phyloP scores from a whole-genome alignment of 495 filamentous ascomycete genomes.

The Apiosordaria backusii region DNA sequence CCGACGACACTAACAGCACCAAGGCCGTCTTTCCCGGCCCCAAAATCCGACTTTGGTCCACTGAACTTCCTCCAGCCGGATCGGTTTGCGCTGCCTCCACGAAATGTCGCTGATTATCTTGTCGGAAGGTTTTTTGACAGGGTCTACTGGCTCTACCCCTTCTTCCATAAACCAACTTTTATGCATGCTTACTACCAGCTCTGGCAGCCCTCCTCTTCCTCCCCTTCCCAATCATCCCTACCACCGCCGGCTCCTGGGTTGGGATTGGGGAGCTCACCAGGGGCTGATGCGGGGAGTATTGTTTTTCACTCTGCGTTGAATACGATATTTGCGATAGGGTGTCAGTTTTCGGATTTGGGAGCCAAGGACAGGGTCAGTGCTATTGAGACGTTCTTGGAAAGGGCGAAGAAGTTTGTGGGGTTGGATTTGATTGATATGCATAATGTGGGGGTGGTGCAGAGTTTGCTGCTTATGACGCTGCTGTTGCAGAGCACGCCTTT shows the following conservation, averaged over 20 bases:
- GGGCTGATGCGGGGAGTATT: constrained; percentile 38
- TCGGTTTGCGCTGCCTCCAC: constrained; percentile 37
- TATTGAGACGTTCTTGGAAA: constrained; percentile 44
- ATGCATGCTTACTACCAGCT: constrained; percentile 42
- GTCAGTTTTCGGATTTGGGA: constrained; percentile 44
- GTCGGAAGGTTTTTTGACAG: constrained; percentile 41
- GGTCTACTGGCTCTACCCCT: constrained; percentile 44
- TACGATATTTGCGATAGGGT: constrained; percentile 43
- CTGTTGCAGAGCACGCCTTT: constrained; percentile 47
- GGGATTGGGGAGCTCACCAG: constrained; percentile 41
- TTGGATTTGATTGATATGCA: constrained; percentile 45
- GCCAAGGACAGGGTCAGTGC: constrained; percentile 35
- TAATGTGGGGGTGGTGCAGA: constrained; percentile 46
- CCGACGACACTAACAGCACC: too few relatives aligned
- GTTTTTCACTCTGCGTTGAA: constrained; percentile 48
- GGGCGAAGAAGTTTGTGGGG: constrained; percentile 42
- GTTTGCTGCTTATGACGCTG: constrained; percentile 42
- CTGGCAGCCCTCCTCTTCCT: constrained; percentile 32
- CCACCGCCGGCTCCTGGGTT: constrained; percentile 21
- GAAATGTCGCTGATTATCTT: constrained; percentile 44
- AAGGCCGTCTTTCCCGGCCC: not conserved
- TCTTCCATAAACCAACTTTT: constrained; percentile 46
- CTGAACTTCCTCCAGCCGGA: constrained; percentile 11
- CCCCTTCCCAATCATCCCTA: too few relatives aligned
- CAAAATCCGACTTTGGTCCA: not conserved